Evolutionary conservation across 345 rosid species (phyloP).

Genomic region (Carallia brachiata): DNA sequence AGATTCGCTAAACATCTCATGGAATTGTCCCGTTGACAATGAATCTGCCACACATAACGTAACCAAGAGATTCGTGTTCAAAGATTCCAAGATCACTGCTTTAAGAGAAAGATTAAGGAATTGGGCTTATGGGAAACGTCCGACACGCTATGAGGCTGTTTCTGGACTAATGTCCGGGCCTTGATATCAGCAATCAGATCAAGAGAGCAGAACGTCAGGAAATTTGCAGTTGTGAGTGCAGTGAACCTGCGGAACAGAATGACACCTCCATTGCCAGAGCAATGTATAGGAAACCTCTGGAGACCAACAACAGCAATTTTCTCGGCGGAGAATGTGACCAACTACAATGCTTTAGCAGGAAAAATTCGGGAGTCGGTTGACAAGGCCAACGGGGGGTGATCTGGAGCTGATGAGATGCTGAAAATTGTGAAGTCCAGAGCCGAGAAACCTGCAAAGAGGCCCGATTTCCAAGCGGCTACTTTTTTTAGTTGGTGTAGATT

Average conservation of each 20-base stretch:
- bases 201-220: conserved; percentile 1
- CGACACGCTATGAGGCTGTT: neutral
- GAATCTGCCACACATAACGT: neutral
- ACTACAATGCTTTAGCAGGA: conserved; percentile 7
- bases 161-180: neutral
- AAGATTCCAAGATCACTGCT: neutral
- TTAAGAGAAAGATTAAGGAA: neutral
- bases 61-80: conserved; percentile 6
- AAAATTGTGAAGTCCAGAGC: neutral
- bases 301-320: too few species aligned
- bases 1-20: conserved; percentile 5
- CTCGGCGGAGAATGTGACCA: too few species aligned
- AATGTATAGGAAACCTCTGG: too few species aligned
- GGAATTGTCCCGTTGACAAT: neutral
- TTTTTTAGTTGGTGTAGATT: conserved; percentile 28
- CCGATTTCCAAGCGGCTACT: neutral
- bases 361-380: conserved; percentile 15
- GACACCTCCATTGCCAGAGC: too few species aligned
- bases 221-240: neutral
- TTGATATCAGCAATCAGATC: neutral
- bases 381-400: conserved; percentile 8
- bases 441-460: neutral
- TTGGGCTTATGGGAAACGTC: neutral
- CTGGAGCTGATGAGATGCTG: too few species aligned
- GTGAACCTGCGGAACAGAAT: too few species aligned